Conservation (phyloP, 441 rosid species). For the Erysimum cheiri region DNA sequence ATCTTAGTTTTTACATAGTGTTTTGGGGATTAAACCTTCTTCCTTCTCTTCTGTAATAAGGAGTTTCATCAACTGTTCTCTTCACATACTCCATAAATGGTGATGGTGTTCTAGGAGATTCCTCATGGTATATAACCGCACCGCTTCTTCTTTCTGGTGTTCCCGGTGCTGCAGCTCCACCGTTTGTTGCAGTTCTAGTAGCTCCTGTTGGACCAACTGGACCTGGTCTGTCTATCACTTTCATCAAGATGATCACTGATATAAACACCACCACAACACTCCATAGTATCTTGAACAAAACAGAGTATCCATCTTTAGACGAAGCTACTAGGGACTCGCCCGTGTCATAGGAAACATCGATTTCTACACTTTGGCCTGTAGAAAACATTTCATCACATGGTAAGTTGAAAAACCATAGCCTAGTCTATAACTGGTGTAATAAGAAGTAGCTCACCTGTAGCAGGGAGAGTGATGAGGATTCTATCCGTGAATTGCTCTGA, state of each 20-base stretch:
- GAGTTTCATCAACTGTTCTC: conserved; percentile 89
- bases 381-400: conserved; percentile 1
- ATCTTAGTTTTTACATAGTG: conserved; percentile 36
- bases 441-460: conserved; percentile 63
- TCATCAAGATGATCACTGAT: conserved; percentile 34
- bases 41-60: conserved; percentile 72
- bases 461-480: conserved; percentile 70
- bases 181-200: conserved; percentile 42
- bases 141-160: conserved; percentile 66
- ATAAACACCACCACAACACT: conserved; percentile 35
- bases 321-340: conserved; percentile 33
- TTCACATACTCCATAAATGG: conserved; percentile 85
- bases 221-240: conserved; percentile 36
- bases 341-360: conserved; percentile 60
- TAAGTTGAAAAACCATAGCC: conserved; percentile 16
- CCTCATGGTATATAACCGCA: conserved; percentile 46
- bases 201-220: conserved; percentile 33
- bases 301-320: conserved; percentile 23
- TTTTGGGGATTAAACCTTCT: conserved; percentile 85
- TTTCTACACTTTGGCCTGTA: conserved; percentile 76
- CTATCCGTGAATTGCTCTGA: conserved; percentile 61
- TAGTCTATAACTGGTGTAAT: not conserved
- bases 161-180: conserved; percentile 47
- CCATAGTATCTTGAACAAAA: conserved; percentile 43
- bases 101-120: conserved; percentile 86